These are phyloP conservation scores for Coemansia sp. DNA, from an alignment of 192 early-diverging fungal genomes.

Conservation along the genomic window DNA sequence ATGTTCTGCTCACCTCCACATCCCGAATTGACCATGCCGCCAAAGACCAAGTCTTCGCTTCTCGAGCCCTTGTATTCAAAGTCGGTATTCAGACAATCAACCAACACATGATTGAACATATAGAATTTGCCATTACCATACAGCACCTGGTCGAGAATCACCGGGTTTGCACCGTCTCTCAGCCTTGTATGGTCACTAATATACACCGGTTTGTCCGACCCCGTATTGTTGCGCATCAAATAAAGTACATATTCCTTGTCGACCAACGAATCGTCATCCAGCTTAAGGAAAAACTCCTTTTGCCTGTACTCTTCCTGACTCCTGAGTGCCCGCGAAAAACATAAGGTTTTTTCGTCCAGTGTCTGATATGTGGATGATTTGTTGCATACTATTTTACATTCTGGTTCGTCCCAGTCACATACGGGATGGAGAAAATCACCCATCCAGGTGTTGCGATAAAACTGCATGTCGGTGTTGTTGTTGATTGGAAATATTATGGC, in stretches of 20 bases:
- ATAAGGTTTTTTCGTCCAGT: conserved; percentile 38
- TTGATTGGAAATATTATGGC: conserved; percentile 47
- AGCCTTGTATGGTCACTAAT: conserved; percentile 43
- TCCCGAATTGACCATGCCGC: conserved; percentile 45
- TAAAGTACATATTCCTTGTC: conserved; percentile 37
- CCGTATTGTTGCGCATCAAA: conserved; percentile 16
- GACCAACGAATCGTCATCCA: conserved; percentile 46
- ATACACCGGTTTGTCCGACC: conserved; percentile 30
- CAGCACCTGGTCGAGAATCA: conserved; percentile 11
- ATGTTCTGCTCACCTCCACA: conserved; percentile 41
- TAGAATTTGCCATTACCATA: conserved; percentile 54
- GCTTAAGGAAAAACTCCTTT: conserved; percentile 48
- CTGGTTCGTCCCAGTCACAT: conserved; percentile 39
- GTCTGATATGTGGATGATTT: conserved; percentile 28
- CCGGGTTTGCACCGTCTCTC: conserved; percentile 12
- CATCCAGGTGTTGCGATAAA: conserved; percentile 49
- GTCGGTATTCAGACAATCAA: conserved; percentile 27
- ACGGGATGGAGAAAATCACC: conserved; percentile 42
- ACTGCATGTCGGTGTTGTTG: conserved; percentile 51
- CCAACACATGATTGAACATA: conserved; percentile 43
- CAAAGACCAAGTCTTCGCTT: conserved; percentile 47
- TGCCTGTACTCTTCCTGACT: background rate
- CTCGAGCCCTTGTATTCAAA: conserved; percentile 23
- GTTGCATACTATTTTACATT: conserved; percentile 47
- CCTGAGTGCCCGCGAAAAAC: conserved; percentile 30